Percentiles rank a stretch among this genome's conserved stretches.
phyloP scores from a whole-genome alignment of 192 early-diverging fungal genomes.

The Kappamyces sp. region DNA sequence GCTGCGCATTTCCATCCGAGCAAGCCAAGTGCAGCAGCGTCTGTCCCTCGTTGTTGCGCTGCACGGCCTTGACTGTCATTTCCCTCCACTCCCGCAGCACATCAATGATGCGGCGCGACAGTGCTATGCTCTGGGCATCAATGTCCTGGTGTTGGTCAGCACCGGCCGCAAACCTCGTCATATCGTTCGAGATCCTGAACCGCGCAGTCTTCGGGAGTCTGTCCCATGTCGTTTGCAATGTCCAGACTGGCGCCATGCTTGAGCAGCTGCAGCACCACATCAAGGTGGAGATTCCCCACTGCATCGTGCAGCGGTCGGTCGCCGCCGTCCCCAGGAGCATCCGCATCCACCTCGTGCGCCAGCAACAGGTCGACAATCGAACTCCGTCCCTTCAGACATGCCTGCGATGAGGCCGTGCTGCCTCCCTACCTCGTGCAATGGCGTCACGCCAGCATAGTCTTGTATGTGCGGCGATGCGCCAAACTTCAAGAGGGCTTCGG shows the following conservation, averaged over 20 bases:
- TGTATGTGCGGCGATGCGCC: slow-evolving; percentile 47
- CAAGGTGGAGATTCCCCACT: slow-evolving; percentile 33
- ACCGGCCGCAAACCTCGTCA: not conserved
- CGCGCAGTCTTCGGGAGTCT: slow-evolving; percentile 39
- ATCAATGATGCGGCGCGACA: not conserved
- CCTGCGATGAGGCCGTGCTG: slow-evolving; percentile 1
- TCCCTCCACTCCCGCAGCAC: slow-evolving; percentile 38
- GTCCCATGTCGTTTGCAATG: slow-evolving; percentile 35
- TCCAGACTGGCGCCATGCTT: slow-evolving; percentile 39
- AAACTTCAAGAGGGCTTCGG: slow-evolving; percentile 29
- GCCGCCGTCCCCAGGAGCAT: slow-evolving; percentile 37
- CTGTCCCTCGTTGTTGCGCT: slow-evolving; percentile 29
- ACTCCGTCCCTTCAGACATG: slow-evolving; percentile 39
- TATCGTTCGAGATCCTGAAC: slow-evolving; percentile 10
- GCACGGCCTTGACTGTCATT: slow-evolving; percentile 27
- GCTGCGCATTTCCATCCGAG: slow-evolving; percentile 28
- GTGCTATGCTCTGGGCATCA: not conserved
- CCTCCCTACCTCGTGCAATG: slow-evolving; percentile 38
- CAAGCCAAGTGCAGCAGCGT: slow-evolving; percentile 38
- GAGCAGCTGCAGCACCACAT: slow-evolving; percentile 45
- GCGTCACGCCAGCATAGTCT: slow-evolving; percentile 56
- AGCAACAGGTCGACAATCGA: slow-evolving; percentile 38
- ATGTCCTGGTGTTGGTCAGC: not conserved
- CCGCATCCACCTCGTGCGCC: slow-evolving; percentile 45
- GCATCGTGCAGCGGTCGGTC: slow-evolving; percentile 62